These are phyloP conservation scores for Pigoraptor vietnamica DNA, from an alignment of 78 protist genomes.

Conservation along the genomic window DNA sequence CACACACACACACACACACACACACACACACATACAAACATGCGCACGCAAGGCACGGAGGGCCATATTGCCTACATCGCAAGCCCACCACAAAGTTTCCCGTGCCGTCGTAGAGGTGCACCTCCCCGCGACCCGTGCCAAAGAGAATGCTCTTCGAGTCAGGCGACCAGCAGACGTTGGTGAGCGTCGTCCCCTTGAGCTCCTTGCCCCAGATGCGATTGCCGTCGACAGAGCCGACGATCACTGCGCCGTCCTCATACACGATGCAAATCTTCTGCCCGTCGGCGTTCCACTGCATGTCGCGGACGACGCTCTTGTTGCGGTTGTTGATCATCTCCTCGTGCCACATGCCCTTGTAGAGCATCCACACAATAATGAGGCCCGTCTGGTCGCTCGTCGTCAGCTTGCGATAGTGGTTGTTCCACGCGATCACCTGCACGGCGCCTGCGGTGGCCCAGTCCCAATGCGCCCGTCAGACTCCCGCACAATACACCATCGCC, in stretches of 20 bases:
- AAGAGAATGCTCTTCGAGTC: constrained; percentile 39
- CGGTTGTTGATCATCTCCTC: constrained; percentile 88
- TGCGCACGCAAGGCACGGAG: no score
- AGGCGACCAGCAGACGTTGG: constrained; percentile 74
- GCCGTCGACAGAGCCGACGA: constrained; percentile 75
- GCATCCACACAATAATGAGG: constrained; percentile 59
- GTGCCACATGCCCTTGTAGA: constrained; percentile 66
- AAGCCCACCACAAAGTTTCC: background rate
- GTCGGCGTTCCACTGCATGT: constrained; percentile 64
- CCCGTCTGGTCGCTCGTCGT: constrained; percentile 70
- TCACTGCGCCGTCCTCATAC: constrained; percentile 72
- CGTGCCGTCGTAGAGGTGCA: constrained; percentile 41
- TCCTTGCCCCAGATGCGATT: constrained; percentile 72
- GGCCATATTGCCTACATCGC: no score
- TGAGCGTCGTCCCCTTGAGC: background rate
- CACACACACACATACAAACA: no score
- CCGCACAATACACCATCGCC: no score
- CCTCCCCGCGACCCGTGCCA: constrained; percentile 32
- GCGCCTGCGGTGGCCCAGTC: background rate
- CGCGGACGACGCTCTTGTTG: constrained; percentile 46
- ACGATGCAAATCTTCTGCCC: constrained; percentile 73
- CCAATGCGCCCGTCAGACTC: background rate
- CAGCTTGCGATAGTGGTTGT: constrained; percentile 53
- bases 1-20: no score
- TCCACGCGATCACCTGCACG: constrained; percentile 54